Evolutionary conservation across 179 eudicot species (phyloP), one percentile per base, ranked within the genome.

Genomic region (Monotropa hypopitys): DNA sequence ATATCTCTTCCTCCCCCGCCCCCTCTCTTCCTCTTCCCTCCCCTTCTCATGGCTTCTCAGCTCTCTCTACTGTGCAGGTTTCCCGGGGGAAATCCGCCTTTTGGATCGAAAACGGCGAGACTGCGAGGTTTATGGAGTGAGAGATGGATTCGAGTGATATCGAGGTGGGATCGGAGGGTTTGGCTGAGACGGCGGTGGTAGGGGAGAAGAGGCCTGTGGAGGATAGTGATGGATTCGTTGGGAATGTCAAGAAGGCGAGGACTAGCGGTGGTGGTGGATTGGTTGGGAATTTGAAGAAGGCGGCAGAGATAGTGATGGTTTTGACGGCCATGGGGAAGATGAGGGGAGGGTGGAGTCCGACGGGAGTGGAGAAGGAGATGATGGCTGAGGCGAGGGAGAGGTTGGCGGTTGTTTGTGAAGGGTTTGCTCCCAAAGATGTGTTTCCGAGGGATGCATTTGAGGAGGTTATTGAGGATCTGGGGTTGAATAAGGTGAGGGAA

Each of bases 291-390:
- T 66, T 90, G 83, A 86, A 56, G 86, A 85, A 83, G 78, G 92
- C 94, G 65, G 99, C 98, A 46, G 98, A 93, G 87, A 85, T 91
- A 20, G 92, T 94, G 80, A 30, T 96, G 75, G 98, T 91, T 13
- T 74, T 96, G 84, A 87, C 97, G 21, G 90, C 98, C 6, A 87
- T 96, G 92, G 94, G 88, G 81, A 88, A 81, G 83, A 91, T 96
- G 93, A 86, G 99, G 80, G 96, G 89, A 7, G 98, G 98, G 35
- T 84, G 80, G 78, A 84, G 81, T 13, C 98, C 98, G 18, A 88
- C 89, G 56, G 83, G 23, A 15, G 89, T 74, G 28, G 99, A 96
- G 90, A 85, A 73, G 87, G 89, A 76, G 70, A 82, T 96, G 91
- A 90, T 93, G 97, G 86, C 72, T 21, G 97, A 88, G 75, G 99